These are phyloP conservation scores for Jatropha curcas DNA, from an alignment of 345 rosid species.

Conservation along the genomic window DNA sequence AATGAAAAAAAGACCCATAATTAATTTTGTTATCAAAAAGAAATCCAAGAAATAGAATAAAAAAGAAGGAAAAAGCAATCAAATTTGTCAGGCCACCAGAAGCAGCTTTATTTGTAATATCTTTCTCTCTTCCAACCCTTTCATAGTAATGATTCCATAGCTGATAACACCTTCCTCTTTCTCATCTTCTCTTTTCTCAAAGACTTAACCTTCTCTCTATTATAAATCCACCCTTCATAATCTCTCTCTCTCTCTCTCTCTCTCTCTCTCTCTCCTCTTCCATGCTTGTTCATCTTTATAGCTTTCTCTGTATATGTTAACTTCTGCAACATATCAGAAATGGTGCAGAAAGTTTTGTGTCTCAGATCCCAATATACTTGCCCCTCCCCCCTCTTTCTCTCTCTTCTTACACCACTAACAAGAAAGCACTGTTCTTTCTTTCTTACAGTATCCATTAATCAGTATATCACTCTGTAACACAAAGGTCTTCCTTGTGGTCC, in stretches of 20 bases:
- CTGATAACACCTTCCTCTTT: background rate
- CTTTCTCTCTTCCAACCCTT: conserved; percentile 25
- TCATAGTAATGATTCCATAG: conserved; percentile 43
- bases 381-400: conserved; percentile 1
- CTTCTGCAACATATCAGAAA: conserved; percentile 32
- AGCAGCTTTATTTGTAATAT: conserved; percentile 34
- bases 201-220: background rate
- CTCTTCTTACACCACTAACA: conserved; percentile 24
- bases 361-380: conserved; percentile 53
- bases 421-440: conserved; percentile 30
- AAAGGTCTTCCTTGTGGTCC: conserved; percentile 30
- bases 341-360: conserved; percentile 45
- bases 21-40: background rate
- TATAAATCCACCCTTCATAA: background rate
- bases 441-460: conserved; percentile 6
- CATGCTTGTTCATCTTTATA: conserved; percentile 22
- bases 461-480: conserved; percentile 17
- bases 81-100: conserved; percentile 29
- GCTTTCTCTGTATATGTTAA: conserved; percentile 20
- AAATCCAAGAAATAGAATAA: conserved; percentile 15
- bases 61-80: conserved; percentile 17
- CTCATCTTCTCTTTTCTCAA: background rate
- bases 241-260: background rate
- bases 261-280: conserved; percentile 8
- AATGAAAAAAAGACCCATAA: conserved; percentile 18